Evolutionary conservation across 345 rosid species (phyloP).

Genomic region (Acer yangbiense): DNA sequence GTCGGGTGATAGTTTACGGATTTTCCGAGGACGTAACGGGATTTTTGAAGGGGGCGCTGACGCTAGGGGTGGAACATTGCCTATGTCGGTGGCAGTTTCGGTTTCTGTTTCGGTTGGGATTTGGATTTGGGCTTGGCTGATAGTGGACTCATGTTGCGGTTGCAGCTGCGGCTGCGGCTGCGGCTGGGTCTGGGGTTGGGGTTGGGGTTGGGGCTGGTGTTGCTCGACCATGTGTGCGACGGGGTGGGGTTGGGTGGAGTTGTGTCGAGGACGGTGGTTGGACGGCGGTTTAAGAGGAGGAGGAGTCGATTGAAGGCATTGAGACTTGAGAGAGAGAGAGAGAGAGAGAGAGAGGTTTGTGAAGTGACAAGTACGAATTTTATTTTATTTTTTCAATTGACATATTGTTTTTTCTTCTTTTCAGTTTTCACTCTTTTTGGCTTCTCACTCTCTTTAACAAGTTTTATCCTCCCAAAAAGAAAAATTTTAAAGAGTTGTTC

Average conservation of each 20-base stretch:
- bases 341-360: too few relatives aligned
- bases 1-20: conserved; percentile 74
- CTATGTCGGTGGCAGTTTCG: conserved; percentile 33
- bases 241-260: background rate
- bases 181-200: conserved; percentile 31
- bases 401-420: background rate
- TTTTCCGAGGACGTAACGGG: conserved; percentile 88
- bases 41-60: conserved; percentile 79
- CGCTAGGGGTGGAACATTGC: conserved; percentile 29
- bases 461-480: too few relatives aligned
- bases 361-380: background rate
- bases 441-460: background rate
- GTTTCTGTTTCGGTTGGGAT: conserved; percentile 10
- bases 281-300: conserved; percentile 12
- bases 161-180: conserved; percentile 34
- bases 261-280: conserved; percentile 4
- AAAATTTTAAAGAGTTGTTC: too few relatives aligned
- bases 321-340: background rate
- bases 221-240: conserved; percentile 73
- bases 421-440: background rate
- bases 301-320: background rate
- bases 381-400: too few relatives aligned
- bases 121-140: conserved; percentile 30
- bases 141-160: conserved; percentile 25
- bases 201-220: conserved; percentile 32